Base-by-base conservation (phyloP, 805 yeast genomes). In the Helenozyma rhizophorensis region DNA sequence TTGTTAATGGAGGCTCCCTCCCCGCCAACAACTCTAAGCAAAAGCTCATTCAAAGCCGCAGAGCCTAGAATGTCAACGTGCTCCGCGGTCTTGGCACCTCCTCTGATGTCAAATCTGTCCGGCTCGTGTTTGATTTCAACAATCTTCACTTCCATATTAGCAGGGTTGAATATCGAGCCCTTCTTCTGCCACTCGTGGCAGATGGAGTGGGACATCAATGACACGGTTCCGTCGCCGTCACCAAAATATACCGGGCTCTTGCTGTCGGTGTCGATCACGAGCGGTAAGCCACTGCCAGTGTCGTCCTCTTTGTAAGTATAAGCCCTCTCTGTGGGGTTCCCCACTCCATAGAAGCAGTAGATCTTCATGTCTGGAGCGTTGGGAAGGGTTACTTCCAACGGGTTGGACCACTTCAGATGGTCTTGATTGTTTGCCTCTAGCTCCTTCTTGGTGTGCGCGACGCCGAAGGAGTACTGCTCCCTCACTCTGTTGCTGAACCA, bases 11-110 rank as follows among this genome's bases (percentile, higher is more conserved):
- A 56, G 29, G 76, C 76, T 2, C 94, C 95, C 22, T 68, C 56
- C 0, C 98, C 98, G 26, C 85, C 68, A 1, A 89, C 97, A 12
- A 93, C 87, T 40, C 74, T 74, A 34, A 90, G 64, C 9, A 93
- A 67, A 50, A 89, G 64, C 52, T 93, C 98, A 54, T 93, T 93
- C 54, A 93, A 65, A 52, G 83, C 95, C 1, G 97, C 86, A 42
- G 95, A 79, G 2, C 98, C 98, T 28, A 93, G 67, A 28, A 93
- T 89, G 54, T 93, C 98, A 18, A 93, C 98, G 58, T 93, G 98
- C 50, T 93, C 98, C 1, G 97, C 97, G 1, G 97, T 90, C 54
- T 83, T 84, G 9, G 96, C 94, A 10, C 98, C 98, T 16, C 98
- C 98, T 44, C 98, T 74, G 21, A 93, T 84, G 62, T 93, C 98